phyloP scores from a whole-genome alignment of 1,284 basidiomycete species.

The Kwoniella shivajii region DNA sequence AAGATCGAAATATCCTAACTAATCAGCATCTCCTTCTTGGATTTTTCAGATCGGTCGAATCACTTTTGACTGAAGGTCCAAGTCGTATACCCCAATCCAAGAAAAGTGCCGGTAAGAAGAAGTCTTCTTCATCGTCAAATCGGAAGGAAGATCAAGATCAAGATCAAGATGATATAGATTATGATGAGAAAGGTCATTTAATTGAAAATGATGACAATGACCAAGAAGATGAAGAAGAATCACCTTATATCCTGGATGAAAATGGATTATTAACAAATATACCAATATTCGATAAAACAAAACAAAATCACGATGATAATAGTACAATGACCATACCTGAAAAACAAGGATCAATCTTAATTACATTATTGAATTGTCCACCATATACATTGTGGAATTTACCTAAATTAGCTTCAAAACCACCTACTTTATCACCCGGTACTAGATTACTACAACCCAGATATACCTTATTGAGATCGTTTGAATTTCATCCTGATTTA shows the following conservation, averaged over 20 bases:
- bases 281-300: too few species aligned
- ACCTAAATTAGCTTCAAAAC: constrained; percentile 70
- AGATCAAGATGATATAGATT: constrained; percentile 30
- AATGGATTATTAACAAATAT: not conserved
- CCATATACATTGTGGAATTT: constrained; percentile 91
- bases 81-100: constrained; percentile 7
- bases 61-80: constrained; percentile 64
- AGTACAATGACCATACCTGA: constrained; percentile 46
- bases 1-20: constrained; percentile 87
- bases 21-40: constrained; percentile 88
- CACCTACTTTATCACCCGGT: constrained; percentile 34
- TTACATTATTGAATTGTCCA: constrained; percentile 81
- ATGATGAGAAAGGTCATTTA: constrained; percentile 56
- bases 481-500: constrained; percentile 69
- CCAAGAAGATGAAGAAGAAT: constrained; percentile 35
- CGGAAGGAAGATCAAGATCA: constrained; percentile 6
- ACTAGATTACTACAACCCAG: constrained; percentile 60
- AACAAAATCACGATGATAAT: not conserved
- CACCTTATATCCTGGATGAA: constrained; percentile 13
- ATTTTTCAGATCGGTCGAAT: constrained; percentile 75
- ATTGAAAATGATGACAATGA: constrained; percentile 57
- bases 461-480: constrained; percentile 77
- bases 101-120: not conserved
- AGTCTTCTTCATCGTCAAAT: constrained; percentile 2
- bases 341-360: constrained; percentile 64